A percentile compares a stretch with the other conserved stretches of the same genome.
Conservation (phyloP, 129 eudicot genomes). For the Kitagawia praeruptora region DNA sequence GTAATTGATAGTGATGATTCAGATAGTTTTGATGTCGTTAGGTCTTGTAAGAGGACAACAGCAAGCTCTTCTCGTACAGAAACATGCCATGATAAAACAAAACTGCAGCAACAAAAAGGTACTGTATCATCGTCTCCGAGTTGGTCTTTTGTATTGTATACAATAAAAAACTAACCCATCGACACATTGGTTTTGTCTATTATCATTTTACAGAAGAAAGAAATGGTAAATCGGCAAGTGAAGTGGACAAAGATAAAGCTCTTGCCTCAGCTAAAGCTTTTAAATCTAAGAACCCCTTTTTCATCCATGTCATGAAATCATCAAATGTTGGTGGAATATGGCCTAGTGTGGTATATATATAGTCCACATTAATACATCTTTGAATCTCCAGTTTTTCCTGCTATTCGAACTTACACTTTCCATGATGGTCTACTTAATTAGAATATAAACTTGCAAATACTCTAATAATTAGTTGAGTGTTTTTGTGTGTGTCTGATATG, state of each 20-base stretch:
- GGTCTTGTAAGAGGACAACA: background rate
- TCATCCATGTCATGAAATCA: background rate
- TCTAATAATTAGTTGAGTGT: background rate
- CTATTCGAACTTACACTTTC: background rate
- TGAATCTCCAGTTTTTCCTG: background rate
- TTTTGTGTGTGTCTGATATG: no score
- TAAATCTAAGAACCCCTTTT: background rate
- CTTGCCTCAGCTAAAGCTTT: background rate
- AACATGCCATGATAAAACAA: background rate
- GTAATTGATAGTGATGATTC: background rate
- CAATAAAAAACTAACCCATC: background rate
- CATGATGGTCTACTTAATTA: no score
- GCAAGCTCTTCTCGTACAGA: background rate
- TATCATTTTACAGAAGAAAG: background rate
- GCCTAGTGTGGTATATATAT: background rate
- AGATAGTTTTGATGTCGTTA: background rate
- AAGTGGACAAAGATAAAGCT: background rate
- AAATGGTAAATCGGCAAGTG: background rate
- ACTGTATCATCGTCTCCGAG: background rate
- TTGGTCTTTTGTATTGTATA: no score
- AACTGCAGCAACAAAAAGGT: background rate
- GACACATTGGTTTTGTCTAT: background rate
- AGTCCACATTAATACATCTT: background rate
- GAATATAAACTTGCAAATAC: background rate
- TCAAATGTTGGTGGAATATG: background rate